Conservation (phyloP, 106 monocot genomes). For the Triglochin maritima region DNA sequence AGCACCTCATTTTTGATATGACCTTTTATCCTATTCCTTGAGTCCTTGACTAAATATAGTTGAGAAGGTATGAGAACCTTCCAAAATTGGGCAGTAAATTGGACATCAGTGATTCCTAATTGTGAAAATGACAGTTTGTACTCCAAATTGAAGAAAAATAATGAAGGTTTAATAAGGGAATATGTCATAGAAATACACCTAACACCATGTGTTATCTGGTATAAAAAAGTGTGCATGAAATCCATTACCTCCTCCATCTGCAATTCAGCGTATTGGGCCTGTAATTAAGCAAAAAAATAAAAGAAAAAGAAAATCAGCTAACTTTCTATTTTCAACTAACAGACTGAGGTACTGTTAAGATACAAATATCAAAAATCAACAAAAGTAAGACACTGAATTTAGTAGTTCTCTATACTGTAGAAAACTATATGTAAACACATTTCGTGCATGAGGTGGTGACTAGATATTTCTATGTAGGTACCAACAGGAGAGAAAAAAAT, state of each 20-base stretch:
- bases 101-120: too few species aligned
- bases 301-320: background rate
- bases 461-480: too few species aligned
- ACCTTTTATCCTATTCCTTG: too few species aligned
- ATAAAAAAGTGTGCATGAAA: conserved; percentile 1
- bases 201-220: background rate
- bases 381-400: background rate
- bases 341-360: background rate
- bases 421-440: background rate
- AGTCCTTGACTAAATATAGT: too few species aligned
- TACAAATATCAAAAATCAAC: background rate
- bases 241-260: conserved; percentile 44
- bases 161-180: too few species aligned
- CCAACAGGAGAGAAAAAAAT: too few species aligned
- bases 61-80: too few species aligned
- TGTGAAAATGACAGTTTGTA: too few species aligned
- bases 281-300: conserved; percentile 10
- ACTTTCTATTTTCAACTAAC: background rate
- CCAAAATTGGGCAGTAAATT: too few species aligned
- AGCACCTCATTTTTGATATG: too few species aligned
- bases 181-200: background rate
- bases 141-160: too few species aligned
- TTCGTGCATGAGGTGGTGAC: too few species aligned
- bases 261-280: conserved; percentile 47
- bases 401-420: background rate